phyloP scores from a whole-genome alignment of 2,329 filamentous ascomycete species.

The Pyricularia pennisetigena region DNA sequence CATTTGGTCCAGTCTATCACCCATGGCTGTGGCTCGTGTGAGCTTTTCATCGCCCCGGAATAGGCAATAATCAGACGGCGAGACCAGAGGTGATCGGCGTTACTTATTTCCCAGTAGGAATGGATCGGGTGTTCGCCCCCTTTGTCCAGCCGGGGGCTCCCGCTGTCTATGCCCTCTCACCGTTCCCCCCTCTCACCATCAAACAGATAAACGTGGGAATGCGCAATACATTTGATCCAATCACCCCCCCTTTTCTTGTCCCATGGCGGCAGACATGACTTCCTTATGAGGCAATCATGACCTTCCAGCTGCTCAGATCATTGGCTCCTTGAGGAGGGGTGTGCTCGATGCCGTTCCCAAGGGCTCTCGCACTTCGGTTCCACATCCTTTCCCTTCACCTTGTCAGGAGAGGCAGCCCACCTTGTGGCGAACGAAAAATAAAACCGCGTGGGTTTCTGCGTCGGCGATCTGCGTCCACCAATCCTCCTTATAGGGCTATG shows the following conservation, averaged over 20 bases:
- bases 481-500: neutral
- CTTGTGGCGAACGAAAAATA: neutral
- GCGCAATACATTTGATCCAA: neutral
- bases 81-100: neutral
- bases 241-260: neutral
- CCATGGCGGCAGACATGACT: neutral
- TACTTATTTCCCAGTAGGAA: neutral
- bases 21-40: neutral
- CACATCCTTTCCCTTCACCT: neutral
- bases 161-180: neutral
- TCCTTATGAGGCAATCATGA: neutral
- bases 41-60: neutral
- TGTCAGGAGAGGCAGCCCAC: neutral
- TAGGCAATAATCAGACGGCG: neutral
- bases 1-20: neutral
- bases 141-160: neutral
- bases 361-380: neutral
- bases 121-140: neutral
- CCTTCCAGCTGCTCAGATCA: neutral
- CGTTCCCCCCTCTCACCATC: neutral
- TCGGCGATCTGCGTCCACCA: neutral
- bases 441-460: neutral
- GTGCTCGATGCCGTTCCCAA: neutral
- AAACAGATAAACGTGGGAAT: neutral
- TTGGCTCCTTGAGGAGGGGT: neutral